phyloP scores from a whole-genome alignment of 495 filamentous ascomycete genomes.

The Neurospora sp. region DNA sequence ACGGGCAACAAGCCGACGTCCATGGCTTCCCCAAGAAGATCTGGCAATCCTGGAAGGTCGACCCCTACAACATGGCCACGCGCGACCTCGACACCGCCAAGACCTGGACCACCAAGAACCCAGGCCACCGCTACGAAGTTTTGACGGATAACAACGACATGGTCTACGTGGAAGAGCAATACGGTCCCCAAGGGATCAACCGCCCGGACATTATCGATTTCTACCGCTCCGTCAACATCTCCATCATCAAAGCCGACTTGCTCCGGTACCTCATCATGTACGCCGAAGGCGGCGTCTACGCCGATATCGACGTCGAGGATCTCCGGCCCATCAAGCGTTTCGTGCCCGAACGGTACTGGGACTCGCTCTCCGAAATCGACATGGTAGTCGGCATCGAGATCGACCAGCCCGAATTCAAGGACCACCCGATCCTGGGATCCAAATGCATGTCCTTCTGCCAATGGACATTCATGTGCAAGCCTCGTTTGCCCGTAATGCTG shows the following conservation, averaged over 20 bases:
- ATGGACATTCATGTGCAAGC: constrained; percentile 55
- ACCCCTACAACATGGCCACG: constrained; percentile 42
- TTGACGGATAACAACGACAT: constrained; percentile 49
- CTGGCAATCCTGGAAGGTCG: constrained; percentile 57
- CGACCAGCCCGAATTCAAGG: constrained; percentile 46
- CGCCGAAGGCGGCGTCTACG: constrained; percentile 45
- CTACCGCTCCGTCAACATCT: constrained; percentile 41
- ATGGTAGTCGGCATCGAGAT: constrained; percentile 56
- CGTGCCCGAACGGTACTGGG: constrained; percentile 35
- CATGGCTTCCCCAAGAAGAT: constrained; percentile 28
- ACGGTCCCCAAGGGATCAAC: constrained; percentile 41
- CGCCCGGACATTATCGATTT: constrained; percentile 47
- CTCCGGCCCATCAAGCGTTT: constrained; percentile 36
- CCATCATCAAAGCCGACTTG: constrained; percentile 51
- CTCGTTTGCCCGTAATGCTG: constrained; percentile 48
- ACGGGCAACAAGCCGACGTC: neutral
- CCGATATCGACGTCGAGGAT: constrained; percentile 46
- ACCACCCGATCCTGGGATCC: constrained; percentile 54
- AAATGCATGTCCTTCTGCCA: constrained; percentile 53
- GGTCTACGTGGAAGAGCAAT: constrained; percentile 46
- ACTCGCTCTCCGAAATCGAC: constrained; percentile 34
- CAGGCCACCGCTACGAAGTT: constrained; percentile 48
- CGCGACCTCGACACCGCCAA: constrained; percentile 39
- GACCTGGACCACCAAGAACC: constrained; percentile 50
- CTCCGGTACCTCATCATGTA: constrained; percentile 47